Evolutionary conservation across 768 basidiomycete species (phyloP).

Genomic region (Daedalea quercina): DNA sequence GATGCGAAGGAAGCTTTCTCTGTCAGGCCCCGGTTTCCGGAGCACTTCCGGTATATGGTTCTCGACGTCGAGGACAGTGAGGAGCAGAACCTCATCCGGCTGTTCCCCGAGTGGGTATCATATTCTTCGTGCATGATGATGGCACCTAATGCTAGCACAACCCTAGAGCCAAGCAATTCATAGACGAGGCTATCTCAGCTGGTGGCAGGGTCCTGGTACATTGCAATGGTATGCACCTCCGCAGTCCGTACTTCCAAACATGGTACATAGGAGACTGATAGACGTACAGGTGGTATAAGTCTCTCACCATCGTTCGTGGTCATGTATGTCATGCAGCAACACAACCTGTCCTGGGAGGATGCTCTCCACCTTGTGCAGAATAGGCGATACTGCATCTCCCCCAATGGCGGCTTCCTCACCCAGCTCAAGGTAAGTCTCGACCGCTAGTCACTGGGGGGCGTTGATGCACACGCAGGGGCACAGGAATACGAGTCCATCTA

Average conservation of each 20-base stretch:
- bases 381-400: constrained; percentile 88
- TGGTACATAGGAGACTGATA: not conserved
- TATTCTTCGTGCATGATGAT: not conserved
- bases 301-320: constrained; percentile 86
- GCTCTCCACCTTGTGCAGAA: constrained; percentile 86
- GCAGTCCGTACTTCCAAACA: not conserved
- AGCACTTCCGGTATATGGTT: constrained; percentile 69
- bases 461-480: not conserved
- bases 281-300: constrained; percentile 67
- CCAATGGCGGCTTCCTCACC: constrained; percentile 85
- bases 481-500: constrained; percentile 95
- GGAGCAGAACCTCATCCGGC: constrained; percentile 88
- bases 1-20: constrained; percentile 89
- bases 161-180: constrained; percentile 72
- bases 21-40: constrained; percentile 78
- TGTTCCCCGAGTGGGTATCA: constrained; percentile 71
- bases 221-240: constrained; percentile 62
- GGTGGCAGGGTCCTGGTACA: constrained; percentile 82
- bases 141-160: not conserved
- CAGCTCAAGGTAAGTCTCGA: constrained; percentile 70
- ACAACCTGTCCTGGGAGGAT: constrained; percentile 79
- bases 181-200: constrained; percentile 56
- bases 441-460: no score
- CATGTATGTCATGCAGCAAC: constrained; percentile 90
- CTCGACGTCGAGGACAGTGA: constrained; percentile 89